These are phyloP conservation scores for Trypanosoma cruzi DNA, from an alignment of 208 protist species.

Conservation along the genomic window DNA sequence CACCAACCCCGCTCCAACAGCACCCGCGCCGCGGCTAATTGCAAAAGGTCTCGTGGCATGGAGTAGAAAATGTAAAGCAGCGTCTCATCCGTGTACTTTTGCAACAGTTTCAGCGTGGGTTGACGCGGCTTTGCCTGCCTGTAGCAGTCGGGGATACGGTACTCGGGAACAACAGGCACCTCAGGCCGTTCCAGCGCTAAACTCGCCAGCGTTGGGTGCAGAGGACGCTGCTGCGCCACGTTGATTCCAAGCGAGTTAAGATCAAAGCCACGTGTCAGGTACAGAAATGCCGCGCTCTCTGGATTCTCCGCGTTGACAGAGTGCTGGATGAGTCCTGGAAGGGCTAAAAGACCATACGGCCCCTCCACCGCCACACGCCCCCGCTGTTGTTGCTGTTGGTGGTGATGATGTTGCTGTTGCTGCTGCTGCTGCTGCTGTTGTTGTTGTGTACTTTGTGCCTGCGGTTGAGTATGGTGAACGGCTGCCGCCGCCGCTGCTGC, in stretches of 20 bases:
- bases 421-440: constrained; percentile 17
- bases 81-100: constrained; percentile 94
- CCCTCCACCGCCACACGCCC: constrained; percentile 59
- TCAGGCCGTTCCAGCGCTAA: constrained; percentile 62
- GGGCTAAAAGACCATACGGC: constrained; percentile 65
- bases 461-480: neutral
- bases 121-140: constrained; percentile 68
- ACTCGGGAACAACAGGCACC: constrained; percentile 75
- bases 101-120: constrained; percentile 82
- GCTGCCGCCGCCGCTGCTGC: neutral
- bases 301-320: constrained; percentile 41
- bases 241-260: constrained; percentile 66
- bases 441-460: constrained; percentile 1
- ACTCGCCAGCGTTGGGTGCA: constrained; percentile 75
- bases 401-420: constrained; percentile 19
- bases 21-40: constrained; percentile 93
- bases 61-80: constrained; percentile 99
- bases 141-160: constrained; percentile 82
- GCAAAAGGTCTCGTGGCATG: constrained; percentile 97
- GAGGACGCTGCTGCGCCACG: constrained; percentile 58
- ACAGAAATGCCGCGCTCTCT: constrained; percentile 63
- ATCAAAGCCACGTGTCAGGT: constrained; percentile 79
- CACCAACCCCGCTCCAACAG: constrained; percentile 93
- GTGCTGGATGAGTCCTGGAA: constrained; percentile 43
- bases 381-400: constrained; percentile 2